Evolutionary conservation across 140 eudicot species (phyloP).

Genomic region (Erigeron philadelphicus): DNA sequence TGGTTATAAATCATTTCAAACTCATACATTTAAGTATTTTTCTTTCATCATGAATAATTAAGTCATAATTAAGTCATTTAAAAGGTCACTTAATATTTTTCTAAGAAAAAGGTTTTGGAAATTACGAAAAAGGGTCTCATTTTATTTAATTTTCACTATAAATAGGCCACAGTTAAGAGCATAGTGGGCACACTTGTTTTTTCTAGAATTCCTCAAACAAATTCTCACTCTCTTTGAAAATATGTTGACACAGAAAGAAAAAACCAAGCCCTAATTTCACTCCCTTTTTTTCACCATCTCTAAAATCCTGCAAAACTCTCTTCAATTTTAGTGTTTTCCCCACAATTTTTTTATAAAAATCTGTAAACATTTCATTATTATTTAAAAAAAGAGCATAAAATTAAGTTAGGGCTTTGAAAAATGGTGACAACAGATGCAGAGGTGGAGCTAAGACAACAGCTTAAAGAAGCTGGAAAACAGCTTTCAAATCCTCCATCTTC

Average conservation of each 20-base stretch:
- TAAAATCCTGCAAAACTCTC: conserved; percentile 7
- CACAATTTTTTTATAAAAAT: neutral
- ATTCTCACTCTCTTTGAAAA: conserved; percentile 9
- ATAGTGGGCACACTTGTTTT: conserved; percentile 15
- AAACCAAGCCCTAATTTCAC: conserved; percentile 33
- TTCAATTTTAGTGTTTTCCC: neutral
- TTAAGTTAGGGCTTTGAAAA: neutral
- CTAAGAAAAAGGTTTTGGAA: no score
- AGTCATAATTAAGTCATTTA: no score
- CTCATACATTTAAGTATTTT: no score
- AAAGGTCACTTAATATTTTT: no score
- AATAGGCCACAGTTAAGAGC: conserved; percentile 13
- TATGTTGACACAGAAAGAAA: neutral
- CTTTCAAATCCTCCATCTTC: conserved; percentile 43
- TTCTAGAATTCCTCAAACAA: conserved; percentile 10
- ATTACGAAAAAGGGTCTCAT: conserved; percentile 16
- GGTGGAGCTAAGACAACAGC: conserved; percentile 45
- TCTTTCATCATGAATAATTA: no score
- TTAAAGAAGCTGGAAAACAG: conserved; percentile 50
- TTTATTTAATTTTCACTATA: conserved; percentile 1
- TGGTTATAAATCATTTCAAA: no score
- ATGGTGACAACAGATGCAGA: conserved; percentile 36
- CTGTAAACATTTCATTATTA: conserved; percentile 2
- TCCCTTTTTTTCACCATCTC: neutral
- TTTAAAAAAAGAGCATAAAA: neutral